Evolutionary conservation across 331 rosid species (phyloP).

Genomic region (Erythrophleum ivorense): DNA sequence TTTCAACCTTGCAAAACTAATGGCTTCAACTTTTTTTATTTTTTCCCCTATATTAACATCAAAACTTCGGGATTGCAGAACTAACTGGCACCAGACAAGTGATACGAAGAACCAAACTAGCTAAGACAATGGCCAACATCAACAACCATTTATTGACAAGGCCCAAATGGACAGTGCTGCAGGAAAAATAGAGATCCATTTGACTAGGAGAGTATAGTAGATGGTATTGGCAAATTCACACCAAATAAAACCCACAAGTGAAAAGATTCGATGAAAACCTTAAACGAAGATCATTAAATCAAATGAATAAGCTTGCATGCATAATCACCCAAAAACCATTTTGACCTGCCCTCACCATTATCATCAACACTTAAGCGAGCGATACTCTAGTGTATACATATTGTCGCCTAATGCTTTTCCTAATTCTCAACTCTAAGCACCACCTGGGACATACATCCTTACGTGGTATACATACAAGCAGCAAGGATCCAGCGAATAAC

Average conservation of each 20-base stretch:
- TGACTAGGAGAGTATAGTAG: background rate
- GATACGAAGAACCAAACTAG: background rate
- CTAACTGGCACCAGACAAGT: constrained; percentile 1
- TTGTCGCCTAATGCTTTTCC: too few species aligned
- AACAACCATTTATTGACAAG: background rate
- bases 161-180: background rate
- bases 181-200: background rate
- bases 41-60: background rate
- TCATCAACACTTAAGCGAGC: background rate
- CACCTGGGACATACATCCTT: background rate
- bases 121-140: background rate
- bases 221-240: background rate
- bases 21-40: background rate
- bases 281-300: background rate
- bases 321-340: constrained; percentile 10
- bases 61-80: constrained; percentile 6
- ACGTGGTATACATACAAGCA: too few species aligned
- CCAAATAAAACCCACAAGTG: background rate
- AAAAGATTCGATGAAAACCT: background rate
- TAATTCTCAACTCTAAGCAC: background rate
- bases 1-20: background rate
- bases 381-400: background rate
- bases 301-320: constrained; percentile 9
- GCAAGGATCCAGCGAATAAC: too few species aligned
- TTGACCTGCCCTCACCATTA: constrained; percentile 1